Evolutionary conservation across 257 asterid genomes (phyloP).

Genomic region (Orobanche coerulescens): DNA sequence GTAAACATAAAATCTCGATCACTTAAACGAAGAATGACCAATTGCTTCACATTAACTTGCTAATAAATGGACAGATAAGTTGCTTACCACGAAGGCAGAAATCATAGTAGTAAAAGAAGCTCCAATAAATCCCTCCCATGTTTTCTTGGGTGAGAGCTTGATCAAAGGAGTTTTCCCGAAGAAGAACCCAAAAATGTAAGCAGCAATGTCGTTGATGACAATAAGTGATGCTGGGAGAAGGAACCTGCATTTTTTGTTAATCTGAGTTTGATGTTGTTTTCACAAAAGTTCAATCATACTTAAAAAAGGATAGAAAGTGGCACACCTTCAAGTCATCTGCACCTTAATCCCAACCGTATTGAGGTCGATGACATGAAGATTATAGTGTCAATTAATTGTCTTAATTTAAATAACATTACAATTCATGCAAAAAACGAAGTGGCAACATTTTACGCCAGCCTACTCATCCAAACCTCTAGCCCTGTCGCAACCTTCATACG

Average conservation of each 20-base stretch:
- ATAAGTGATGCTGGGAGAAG: conserved; percentile 97
- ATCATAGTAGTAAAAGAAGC: conserved; percentile 80
- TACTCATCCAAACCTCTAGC: too few relatives aligned
- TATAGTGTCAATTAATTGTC: too few relatives aligned
- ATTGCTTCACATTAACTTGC: not conserved
- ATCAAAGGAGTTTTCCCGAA: conserved; percentile 92
- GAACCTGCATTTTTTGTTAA: conserved; percentile 66
- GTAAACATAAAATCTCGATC: not conserved
- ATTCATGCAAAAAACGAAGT: too few relatives aligned
- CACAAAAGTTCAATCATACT: conserved; percentile 12
- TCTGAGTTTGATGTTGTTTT: conserved; percentile 22
- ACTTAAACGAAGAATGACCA: not conserved
- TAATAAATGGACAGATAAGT: not conserved
- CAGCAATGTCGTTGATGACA: conserved; percentile 83
- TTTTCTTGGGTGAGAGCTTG: conserved; percentile 94
- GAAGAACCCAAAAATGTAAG: conserved; percentile 82
- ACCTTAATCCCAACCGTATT: too few relatives aligned
- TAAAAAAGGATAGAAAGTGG: too few relatives aligned
- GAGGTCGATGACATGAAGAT: too few relatives aligned
- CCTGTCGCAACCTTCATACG: too few relatives aligned
- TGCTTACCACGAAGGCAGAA: conserved; percentile 83
- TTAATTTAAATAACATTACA: too few relatives aligned
- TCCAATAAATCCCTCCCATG: conserved; percentile 98
- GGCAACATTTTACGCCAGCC: too few relatives aligned
- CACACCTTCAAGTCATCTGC: too few relatives aligned